Percentiles rank a stretch among this genome's conserved stretches.
Evolutionary conservation across 371 early-diverging fungal genomes (phyloP).

Genomic region (Thermomucor indicae-seudaticae): DNA sequence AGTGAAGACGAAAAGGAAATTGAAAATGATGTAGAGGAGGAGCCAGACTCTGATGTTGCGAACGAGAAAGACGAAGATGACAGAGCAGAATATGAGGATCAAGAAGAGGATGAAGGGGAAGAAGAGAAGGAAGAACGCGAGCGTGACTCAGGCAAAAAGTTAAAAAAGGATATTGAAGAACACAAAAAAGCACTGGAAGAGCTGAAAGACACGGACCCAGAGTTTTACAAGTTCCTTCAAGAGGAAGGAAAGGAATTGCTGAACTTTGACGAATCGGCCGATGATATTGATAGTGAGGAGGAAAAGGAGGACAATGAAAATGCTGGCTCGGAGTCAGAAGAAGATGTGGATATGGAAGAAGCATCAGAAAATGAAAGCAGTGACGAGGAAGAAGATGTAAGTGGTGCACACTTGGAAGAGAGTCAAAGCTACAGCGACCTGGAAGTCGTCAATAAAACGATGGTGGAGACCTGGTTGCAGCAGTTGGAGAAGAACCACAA

Average conservation of each 20-base stretch:
- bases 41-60: constrained; percentile 13
- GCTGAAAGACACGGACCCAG: constrained; percentile 82
- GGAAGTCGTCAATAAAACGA: constrained; percentile 59
- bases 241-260: constrained; percentile 82
- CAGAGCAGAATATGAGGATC: constrained; percentile 27
- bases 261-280: constrained; percentile 67
- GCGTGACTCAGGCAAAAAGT: constrained; percentile 38
- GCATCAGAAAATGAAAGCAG: constrained; percentile 10
- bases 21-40: not conserved
- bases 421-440: too few species aligned
- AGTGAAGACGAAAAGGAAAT: constrained; percentile 14
- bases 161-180: constrained; percentile 50
- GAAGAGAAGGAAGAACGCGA: constrained; percentile 41
- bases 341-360: constrained; percentile 21
- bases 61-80: constrained; percentile 20
- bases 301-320: constrained; percentile 26
- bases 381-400: constrained; percentile 10
- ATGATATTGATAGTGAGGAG: constrained; percentile 55
- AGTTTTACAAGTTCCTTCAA: constrained; percentile 84
- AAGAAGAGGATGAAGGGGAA: constrained; percentile 40
- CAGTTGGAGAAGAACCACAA: constrained; percentile 39
- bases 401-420: too few species aligned
- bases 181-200: constrained; percentile 73
- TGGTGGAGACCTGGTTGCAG: constrained; percentile 70
- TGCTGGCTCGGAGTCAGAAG: constrained; percentile 17